Evolutionary conservation across 768 basidiomycete species (phyloP), one percentile per base, ranked within the genome.

Genomic region (Cystoderma amianthinum): DNA sequence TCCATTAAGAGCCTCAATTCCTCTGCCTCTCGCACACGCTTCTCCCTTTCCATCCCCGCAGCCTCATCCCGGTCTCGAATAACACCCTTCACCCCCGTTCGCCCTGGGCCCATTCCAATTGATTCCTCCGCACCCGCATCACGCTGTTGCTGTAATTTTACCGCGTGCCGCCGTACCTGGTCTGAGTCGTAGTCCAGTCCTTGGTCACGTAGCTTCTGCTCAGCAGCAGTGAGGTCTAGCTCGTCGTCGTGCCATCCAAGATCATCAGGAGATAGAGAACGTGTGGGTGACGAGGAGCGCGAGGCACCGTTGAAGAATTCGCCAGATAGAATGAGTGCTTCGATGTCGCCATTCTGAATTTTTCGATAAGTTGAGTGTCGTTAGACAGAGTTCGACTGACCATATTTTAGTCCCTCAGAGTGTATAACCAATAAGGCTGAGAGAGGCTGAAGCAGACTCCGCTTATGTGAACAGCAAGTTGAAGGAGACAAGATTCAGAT

Each of bases 51-150:
- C 16, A 79, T 54, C 38, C 66, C 59, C 17, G 65, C 70, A 2
- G 85, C 85, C 53, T 92, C 89, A 44, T 80, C 68, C 21, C 78
- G 72, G 60, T 92, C 89, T 19, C 87, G 75, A 43, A 92, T 85
- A 44, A 92, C 89, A 18, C 89, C 88, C 50, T 92, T 92, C 36
- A 91, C 89, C 16, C 89, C 89, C 4, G 89, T 92, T 19, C 89
- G 71, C 3, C 88, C 88, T 7, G 85, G 85, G 3, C 82, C 85
- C 83, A 90, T 85, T 6, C 89, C 86, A 38, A 90, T 87, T 10
- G 81, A 80, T 41, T 82, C 77, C 6, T 30, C 28, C 7, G 51
- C 36, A 18, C 52, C 47, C 12, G 48, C 41, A 36, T 65, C 54
- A 45, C 62, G 59, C 5, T 52, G 48, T 23, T 53, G 47, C 42